Conservation (phyloP, 140 eudicot species). For the Senecio squalidus region DNA sequence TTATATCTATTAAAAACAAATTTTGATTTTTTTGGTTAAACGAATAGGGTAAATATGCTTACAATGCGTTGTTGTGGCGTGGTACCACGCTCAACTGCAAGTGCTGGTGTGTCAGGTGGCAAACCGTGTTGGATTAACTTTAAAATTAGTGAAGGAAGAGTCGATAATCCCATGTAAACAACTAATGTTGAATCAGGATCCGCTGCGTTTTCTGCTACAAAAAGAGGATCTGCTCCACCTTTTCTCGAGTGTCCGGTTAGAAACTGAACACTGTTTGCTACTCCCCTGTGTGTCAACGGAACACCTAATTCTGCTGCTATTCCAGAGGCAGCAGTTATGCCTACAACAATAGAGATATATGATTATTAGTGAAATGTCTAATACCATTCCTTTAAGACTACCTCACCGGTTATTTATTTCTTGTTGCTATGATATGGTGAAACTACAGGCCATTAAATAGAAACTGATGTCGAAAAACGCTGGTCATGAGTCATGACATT, state of each 20-base stretch:
- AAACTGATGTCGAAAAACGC: background rate
- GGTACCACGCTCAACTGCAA: slow-evolving; percentile 92
- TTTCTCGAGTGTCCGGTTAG: slow-evolving; percentile 94
- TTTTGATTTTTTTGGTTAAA: background rate
- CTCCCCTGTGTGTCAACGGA: slow-evolving; percentile 95
- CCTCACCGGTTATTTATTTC: background rate
- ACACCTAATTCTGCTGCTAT: slow-evolving; percentile 96
- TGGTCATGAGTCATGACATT: no score
- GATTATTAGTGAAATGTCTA: slow-evolving; percentile 4
- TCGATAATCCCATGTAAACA: slow-evolving; percentile 96
- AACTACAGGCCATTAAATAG: background rate
- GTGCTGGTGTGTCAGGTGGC: slow-evolving; percentile 87
- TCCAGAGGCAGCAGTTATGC: slow-evolving; percentile 98
- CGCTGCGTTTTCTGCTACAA: slow-evolving; percentile 92
- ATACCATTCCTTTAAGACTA: background rate
- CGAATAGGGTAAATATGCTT: slow-evolving; percentile 11
- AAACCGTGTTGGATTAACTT: slow-evolving; percentile 72
- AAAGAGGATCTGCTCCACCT: slow-evolving; percentile 89
- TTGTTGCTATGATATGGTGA: background rate
- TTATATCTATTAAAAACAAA: no score
- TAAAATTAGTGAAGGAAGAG: slow-evolving; percentile 78
- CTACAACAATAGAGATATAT: slow-evolving; percentile 34
- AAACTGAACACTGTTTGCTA: slow-evolving; percentile 91
- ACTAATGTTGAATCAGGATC: slow-evolving; percentile 92
- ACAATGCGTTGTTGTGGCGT: slow-evolving; percentile 97